A percentile compares a stretch with the other conserved stretches of the same genome.
Conservation (phyloP, 2,329 filamentous ascomycete species). For the Xylariaceae sp. region DNA sequence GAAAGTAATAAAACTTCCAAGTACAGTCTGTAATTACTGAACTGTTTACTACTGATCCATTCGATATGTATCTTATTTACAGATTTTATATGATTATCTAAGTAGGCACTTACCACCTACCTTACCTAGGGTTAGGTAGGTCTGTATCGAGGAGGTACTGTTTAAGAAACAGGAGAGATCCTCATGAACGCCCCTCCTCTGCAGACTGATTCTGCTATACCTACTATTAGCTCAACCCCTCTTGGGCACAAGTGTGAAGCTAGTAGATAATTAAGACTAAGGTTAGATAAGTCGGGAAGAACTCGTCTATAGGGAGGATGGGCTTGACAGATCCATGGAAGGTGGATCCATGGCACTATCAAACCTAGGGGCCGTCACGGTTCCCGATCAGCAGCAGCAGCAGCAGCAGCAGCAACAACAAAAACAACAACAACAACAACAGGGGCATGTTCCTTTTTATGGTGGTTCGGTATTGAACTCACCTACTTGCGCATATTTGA, state of each 20-base stretch:
- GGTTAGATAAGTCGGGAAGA: neutral
- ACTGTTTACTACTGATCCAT: no score
- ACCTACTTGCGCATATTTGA: neutral
- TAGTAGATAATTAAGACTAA: neutral
- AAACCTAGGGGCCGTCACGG: neutral
- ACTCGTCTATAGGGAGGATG: neutral
- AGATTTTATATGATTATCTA: no score
- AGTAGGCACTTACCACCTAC: no score
- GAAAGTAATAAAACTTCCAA: no score
- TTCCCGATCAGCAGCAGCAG: neutral
- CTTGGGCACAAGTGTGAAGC: neutral
- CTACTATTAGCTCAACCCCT: neutral
- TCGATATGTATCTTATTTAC: no score
- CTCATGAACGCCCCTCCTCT: neutral
- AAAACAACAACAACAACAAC: no score
- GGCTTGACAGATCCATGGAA: neutral
- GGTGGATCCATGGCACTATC: slow-evolving; percentile 5
- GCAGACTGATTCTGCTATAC: no score
- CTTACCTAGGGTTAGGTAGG: neutral
- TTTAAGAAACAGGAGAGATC: neutral
- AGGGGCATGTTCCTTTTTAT: neutral
- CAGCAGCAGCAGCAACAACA: no score
- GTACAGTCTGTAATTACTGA: no score
- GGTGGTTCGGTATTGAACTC: neutral
- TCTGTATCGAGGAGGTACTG: neutral